Base-by-base conservation (phyloP, 768 basidiomycete genomes). In the Auricularia cornea region DNA sequence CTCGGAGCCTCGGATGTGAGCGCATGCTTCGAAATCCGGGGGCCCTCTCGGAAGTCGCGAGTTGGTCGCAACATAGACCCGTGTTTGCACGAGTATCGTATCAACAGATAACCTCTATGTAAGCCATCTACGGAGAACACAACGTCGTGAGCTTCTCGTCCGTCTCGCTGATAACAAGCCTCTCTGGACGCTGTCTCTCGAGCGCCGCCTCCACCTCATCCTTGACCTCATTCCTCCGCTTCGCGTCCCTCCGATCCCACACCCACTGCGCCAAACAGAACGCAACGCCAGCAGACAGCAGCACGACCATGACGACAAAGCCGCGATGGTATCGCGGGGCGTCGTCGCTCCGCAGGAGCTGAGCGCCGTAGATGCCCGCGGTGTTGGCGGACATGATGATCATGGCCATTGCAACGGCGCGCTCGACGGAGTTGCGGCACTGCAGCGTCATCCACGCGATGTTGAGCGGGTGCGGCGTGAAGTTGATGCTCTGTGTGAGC, bases 361-460 rank as follows among this genome's bases (percentile, higher is more conserved):
- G 54, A 8, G 54, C 6, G 54, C 54, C 54, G 30, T 57, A 57
- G 29, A 57, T 57, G 54, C 54, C 54, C 2, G 54, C 54, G 1
- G 28, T 10, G 30, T 57, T 57, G 26, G 54, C 54, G 14, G 54
- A 26, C 54, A 57, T 57, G 54, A 57, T 57, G 54, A 31, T 31
- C 54, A 57, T 57, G 54, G 54, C 54, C 54, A 57, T 29, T 1
- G 54, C 54, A 20, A 57, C 30, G 23, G 54, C 54, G 26, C 54
- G 54, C 54, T 57, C 54, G 16, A 26, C 29, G 6, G 54, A 57
- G 30, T 57, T 57, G 54, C 28, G 54, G 1, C 54, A 57, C 12
- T 57, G 54, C 12, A 57, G 54, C 30, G 54, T 57, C 54, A 57
- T 57, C 54, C 54, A 57, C 30, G 54, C 54, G 30, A 57, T 31